Conservation (phyloP, 2,329 filamentous ascomycete genomes). For the Paraphoma sp. region DNA sequence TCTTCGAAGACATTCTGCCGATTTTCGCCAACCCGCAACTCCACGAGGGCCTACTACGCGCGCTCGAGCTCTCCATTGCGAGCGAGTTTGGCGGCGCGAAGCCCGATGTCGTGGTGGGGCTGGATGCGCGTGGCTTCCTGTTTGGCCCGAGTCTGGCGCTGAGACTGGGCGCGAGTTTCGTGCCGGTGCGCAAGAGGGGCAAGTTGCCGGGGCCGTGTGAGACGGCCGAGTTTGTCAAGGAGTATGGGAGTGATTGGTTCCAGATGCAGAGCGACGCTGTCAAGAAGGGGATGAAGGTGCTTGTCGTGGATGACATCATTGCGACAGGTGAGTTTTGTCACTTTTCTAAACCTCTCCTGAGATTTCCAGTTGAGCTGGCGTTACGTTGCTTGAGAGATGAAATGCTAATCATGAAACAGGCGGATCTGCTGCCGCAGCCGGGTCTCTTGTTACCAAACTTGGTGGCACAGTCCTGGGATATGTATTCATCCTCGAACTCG, state of each 20-base stretch:
- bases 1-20: conserved; percentile 98
- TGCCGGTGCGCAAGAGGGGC: conserved; percentile 91
- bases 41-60: conserved; percentile 79
- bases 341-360: too few species aligned
- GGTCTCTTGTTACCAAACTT: conserved; percentile 82
- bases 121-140: conserved; percentile 93
- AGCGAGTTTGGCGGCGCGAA: conserved; percentile 64
- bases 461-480: conserved; percentile 87
- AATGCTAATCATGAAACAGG: conserved; percentile 59
- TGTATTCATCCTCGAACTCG: conserved; percentile 94
- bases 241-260: conserved; percentile 94
- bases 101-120: conserved; percentile 89
- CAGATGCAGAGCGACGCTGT: conserved; percentile 92
- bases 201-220: conserved; percentile 91
- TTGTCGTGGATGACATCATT: conserved; percentile 98
- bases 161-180: conserved; percentile 82
- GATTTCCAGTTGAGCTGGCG: too few species aligned
- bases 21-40: conserved; percentile 81
- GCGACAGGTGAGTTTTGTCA: conserved; percentile 77
- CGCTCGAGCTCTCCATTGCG: conserved; percentile 82
- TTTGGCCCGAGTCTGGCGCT: conserved; percentile 91
- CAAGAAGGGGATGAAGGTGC: conserved; percentile 83
- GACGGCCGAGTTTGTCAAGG: conserved; percentile 88
- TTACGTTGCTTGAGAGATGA: background rate
- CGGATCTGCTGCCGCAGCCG: conserved; percentile 88